These are phyloP conservation scores for Hypericum androsaemum DNA, from an alignment of 345 rosid genomes.

Conservation along the genomic window DNA sequence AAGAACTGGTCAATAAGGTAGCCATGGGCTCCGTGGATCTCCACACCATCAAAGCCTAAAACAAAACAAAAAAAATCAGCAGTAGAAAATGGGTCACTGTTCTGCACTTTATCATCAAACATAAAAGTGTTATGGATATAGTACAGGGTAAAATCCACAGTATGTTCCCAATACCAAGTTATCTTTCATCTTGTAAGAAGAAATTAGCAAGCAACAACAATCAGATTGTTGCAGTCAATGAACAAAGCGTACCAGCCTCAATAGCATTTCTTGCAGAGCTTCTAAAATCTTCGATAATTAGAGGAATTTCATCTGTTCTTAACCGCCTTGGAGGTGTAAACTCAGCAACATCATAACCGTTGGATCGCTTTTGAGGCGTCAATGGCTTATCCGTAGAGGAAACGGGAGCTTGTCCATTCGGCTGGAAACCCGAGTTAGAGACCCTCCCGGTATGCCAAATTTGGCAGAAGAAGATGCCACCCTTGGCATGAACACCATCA, in stretches of 20 bases:
- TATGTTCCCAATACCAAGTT: too few species aligned
- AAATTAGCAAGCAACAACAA: too few species aligned
- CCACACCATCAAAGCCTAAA: background rate
- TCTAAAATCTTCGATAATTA: background rate
- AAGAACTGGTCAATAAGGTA: background rate
- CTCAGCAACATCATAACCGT: background rate
- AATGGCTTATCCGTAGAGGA: background rate
- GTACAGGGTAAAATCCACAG: too few species aligned
- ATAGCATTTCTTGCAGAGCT: background rate
- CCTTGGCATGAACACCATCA: conserved; percentile 3
- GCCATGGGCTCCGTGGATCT: conserved; percentile 3
- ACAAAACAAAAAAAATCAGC: too few species aligned
- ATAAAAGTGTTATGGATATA: too few species aligned
- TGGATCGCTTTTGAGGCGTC: too few species aligned
- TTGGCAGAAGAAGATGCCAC: conserved; percentile 4
- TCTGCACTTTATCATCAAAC: too few species aligned
- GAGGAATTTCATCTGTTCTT: background rate
- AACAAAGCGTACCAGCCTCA: background rate
- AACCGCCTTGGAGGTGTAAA: background rate
- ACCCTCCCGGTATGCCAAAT: conserved; percentile 1
- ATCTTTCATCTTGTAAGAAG: too few species aligned
- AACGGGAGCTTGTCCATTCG: background rate
- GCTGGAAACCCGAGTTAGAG: background rate
- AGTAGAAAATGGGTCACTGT: too few species aligned
- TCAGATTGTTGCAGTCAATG: too few species aligned